Percentiles rank a stretch among this genome's conserved stretches.
Evolutionary conservation across 495 filamentous ascomycete species (phyloP).

Genomic region (Trichoderma erinaceum): DNA sequence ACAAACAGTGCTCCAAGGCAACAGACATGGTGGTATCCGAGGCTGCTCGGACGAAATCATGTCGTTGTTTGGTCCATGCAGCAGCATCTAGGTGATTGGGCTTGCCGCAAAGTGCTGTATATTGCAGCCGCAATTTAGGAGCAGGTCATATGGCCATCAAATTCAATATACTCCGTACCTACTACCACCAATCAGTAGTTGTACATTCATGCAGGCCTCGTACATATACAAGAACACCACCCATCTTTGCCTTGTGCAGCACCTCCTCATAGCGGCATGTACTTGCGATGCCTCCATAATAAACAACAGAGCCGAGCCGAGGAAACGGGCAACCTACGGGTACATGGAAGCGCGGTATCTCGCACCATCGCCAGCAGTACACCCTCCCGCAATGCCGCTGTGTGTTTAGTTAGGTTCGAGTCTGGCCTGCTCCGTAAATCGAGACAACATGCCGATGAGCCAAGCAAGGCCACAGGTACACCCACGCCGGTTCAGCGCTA

Average conservation of each 20-base stretch:
- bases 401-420: background rate
- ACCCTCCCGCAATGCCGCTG: constrained; percentile 3
- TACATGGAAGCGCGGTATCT: background rate
- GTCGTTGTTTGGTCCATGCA: too few relatives aligned
- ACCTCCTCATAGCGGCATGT: background rate
- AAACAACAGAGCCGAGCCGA: background rate
- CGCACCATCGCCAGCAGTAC: background rate
- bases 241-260: too few relatives aligned
- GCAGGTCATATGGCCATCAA: constrained; percentile 1
- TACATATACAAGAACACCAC: too few relatives aligned
- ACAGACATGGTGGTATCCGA: too few relatives aligned
- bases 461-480: background rate
- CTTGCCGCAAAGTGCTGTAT: background rate
- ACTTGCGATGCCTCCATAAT: background rate
- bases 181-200: background rate
- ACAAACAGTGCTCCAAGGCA: too few relatives aligned
- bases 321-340: background rate
- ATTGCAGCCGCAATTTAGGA: background rate
- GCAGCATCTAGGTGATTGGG: background rate
- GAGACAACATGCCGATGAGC: constrained; percentile 5
- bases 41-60: too few relatives aligned
- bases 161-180: background rate
- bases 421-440: background rate
- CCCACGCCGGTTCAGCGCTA: background rate
- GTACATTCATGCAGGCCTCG: background rate